Base-by-base conservation (phyloP, 371 early-diverging fungal species). In the Coemansia sp. region DNA sequence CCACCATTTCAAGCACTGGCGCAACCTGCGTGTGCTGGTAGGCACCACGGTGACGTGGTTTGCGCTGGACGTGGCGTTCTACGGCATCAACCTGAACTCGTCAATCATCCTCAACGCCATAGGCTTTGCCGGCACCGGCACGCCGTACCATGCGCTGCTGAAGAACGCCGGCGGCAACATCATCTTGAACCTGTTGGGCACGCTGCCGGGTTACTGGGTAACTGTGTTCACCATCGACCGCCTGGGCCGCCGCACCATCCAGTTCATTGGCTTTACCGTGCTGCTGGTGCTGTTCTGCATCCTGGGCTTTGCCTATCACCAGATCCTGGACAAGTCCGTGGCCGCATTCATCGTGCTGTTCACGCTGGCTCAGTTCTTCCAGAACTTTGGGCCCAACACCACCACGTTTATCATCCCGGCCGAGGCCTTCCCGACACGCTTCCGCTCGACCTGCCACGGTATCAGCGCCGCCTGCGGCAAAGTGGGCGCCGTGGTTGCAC, bases 341-440 rank as follows among this genome's bases (percentile, higher is more conserved):
- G 80, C 78, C 5, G 78, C 84, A 24, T 92, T 92, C 78, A 79
- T 91, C 48, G 81, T 86, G 36, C 77, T 92, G 58, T 90, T 87
- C 70, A 87, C 90, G 8, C 71, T 87, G 39, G 89, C 90, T 10
- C 90, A 91, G 75, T 84, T 94, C 81, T 93, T 93, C 82, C 90
- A 90, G 83, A 91, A 94, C 83, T 91, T 93, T 80, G 94, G 94
- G 49, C 92, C 94, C 62, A 94, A 94, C 80, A 69, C 90, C 5
- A 94, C 94, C 39, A 92, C 93, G 50, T 94, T 95, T 55, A 85
- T 91, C 60, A 81, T 91, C 52, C 93, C 94, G 55, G 88, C 90
- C 64, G 94, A 94, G 81, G 82, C 85, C 52, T 94, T 88, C 83
- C 93, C 94, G 12, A 94, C 94, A 34, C 87, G 90, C 36, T 89